A percentile compares a stretch with the other conserved stretches of the same genome.
phyloP scores from a whole-genome alignment of 805 yeast species.

The Candida hispaniensis region DNA sequence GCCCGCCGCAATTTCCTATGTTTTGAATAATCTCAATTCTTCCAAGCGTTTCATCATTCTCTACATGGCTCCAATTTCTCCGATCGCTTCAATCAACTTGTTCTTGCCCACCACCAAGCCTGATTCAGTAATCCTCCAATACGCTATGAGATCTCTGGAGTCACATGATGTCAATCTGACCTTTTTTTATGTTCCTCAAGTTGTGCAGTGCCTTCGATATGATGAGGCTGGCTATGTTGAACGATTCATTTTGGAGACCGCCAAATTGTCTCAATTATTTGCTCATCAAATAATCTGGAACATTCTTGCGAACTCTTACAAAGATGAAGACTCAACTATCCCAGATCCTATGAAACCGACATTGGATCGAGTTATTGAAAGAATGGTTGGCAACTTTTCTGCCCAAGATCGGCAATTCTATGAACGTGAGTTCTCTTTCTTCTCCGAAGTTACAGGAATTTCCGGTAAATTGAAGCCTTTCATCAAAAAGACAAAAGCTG shows the following conservation, averaged over 20 bases:
- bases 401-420: conserved; percentile 56
- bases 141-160: conserved; percentile 81
- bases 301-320: conserved; percentile 84
- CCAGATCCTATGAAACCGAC: conserved; percentile 79
- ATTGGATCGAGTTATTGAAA: conserved; percentile 58
- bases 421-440: conserved; percentile 76
- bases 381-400: conserved; percentile 53
- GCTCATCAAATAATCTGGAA: conserved; percentile 99
- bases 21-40: conserved; percentile 29
- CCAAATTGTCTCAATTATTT: conserved; percentile 78
- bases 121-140: conserved; percentile 66
- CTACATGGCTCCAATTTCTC: conserved; percentile 68
- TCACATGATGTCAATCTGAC: conserved; percentile 77
- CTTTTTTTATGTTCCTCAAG: conserved; percentile 95
- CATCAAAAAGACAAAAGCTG: conserved; percentile 88
- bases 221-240: conserved; percentile 80
- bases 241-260: conserved; percentile 82
- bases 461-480: conserved; percentile 93
- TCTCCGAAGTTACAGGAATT: conserved; percentile 81
- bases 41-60: conserved; percentile 28
- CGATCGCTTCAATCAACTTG: conserved; percentile 73
- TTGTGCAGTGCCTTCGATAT: conserved; percentile 82
- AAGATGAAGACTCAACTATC: conserved; percentile 72
- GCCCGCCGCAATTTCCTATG: conserved; percentile 50
- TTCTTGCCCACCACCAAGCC: conserved; percentile 64